phyloP scores from a whole-genome alignment of 805 yeast species.

The Candida hungchunana region DNA sequence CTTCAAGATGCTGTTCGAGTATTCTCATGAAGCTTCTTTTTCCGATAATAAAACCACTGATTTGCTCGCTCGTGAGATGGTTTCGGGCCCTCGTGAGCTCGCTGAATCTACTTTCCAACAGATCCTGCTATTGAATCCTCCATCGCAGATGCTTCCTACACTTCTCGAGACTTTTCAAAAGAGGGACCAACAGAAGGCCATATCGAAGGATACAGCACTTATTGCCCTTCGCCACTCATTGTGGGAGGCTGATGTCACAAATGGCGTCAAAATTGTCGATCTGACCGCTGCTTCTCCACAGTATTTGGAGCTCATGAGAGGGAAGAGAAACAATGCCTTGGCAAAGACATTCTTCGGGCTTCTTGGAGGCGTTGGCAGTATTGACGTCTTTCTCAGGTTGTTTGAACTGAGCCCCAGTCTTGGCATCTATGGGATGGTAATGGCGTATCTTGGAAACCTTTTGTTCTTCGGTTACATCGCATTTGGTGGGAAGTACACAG shows the following conservation, averaged over 20 bases:
- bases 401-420: conserved; percentile 15
- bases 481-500: conserved; percentile 43
- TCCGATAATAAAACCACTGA: no score
- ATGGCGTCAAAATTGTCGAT: conserved; percentile 56
- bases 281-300: conserved; percentile 54
- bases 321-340: conserved; percentile 30
- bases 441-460: conserved; percentile 45
- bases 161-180: conserved; percentile 7
- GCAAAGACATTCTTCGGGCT: conserved; percentile 30
- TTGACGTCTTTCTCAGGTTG: conserved; percentile 43
- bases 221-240: conserved; percentile 11
- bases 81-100: conserved; percentile 6
- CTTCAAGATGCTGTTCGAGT: no score
- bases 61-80: no score
- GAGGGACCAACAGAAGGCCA: conserved; percentile 1
- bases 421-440: conserved; percentile 42
- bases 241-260: conserved; percentile 15
- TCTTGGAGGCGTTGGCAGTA: conserved; percentile 35
- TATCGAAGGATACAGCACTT: conserved; percentile 4
- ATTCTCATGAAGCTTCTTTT: no score
- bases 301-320: conserved; percentile 37
- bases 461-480: conserved; percentile 45
- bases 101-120: conserved; percentile 2
- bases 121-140: conserved; percentile 7
- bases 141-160: conserved; percentile 6